These are phyloP conservation scores for Zizania latifolia DNA, from an alignment of 176 grass and related monocot genomes.

Conservation along the genomic window DNA sequence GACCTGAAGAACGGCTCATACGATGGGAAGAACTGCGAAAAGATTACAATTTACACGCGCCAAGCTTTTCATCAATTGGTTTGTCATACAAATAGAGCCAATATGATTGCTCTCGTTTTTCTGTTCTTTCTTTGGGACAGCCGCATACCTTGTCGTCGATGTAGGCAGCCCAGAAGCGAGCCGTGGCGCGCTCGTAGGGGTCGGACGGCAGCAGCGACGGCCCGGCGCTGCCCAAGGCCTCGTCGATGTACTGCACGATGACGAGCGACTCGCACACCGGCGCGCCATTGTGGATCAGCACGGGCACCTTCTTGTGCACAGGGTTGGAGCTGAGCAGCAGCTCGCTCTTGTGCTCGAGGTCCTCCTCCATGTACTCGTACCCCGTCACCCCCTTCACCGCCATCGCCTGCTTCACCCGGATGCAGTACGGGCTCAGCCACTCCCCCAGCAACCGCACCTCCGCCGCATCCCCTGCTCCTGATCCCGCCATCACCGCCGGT, in stretches of 20 bases:
- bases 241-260: conserved; percentile 41
- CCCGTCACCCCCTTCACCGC: conserved; percentile 26
- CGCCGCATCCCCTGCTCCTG: no score
- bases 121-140: no score
- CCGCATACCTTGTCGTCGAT: conserved; percentile 46
- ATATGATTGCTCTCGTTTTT: no score
- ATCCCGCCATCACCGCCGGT: no score
- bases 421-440: neutral
- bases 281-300: neutral
- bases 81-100: no score
- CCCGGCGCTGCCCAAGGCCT: conserved; percentile 13
- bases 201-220: conserved; percentile 25
- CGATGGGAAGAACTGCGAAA: neutral
- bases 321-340: conserved; percentile 32
- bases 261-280: conserved; percentile 27
- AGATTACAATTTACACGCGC: neutral
- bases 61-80: no score
- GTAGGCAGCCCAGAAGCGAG: conserved; percentile 33
- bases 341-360: conserved; percentile 31
- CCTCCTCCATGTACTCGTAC: conserved; percentile 30
- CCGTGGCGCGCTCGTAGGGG: neutral
- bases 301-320: conserved; percentile 28
- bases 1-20: neutral
- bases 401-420: conserved; percentile 9
- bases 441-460: neutral